Base-by-base conservation (phyloP, 2,329 filamentous ascomycete genomes). In the Alternaria consortialis region DNA sequence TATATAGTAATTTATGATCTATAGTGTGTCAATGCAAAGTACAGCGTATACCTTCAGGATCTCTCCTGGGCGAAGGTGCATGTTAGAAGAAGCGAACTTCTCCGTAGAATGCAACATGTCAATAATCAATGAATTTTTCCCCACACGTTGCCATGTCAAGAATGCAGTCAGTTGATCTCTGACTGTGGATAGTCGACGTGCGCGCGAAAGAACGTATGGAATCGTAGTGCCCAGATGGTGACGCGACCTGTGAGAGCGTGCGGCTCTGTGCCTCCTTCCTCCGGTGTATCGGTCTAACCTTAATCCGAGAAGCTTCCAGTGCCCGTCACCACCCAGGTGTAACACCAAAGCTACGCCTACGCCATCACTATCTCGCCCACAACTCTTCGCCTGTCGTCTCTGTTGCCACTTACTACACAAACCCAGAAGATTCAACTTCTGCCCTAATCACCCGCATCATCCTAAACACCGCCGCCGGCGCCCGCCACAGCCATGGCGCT, bases 401-500 rank as follows among this genome's bases (percentile, higher is more conserved):
- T 52, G 6, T 39, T 25, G 13, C n/a, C 23, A n/a, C 29, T 17
- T 13, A 9, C 36, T 23, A 23, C 8, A 39, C 53, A 7, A 9
- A 17, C 11, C 29, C 6, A 7, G 9, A 20, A 29, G 20, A 42
- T 3, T 5, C 12, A 7, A 25, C 4, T 36, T 23, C 47, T 12
- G 11, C 51, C 13, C 46, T 51, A 37, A 11, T 39, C 37, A 29
- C 27, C 20, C 20, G 37, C 46, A 29, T 4, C 37, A 57, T 39
- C 32, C 53, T 36, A 43, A 42, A 56, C 59, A 64, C 58, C 61
- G 58, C 53, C 53, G 36, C 42, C 60, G 64, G 66, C 70, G 64
- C 64, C 72, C 70, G 68, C 76, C 76, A 75, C 81, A 87, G 90
- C 79, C 80, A 99, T 99, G 95, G 94, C 94, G 88, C 92, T 99